Evolutionary conservation across 2,329 filamentous ascomycete species (phyloP), one percentile per base, ranked within the genome.

Genomic region (Colletotrichum sp.): DNA sequence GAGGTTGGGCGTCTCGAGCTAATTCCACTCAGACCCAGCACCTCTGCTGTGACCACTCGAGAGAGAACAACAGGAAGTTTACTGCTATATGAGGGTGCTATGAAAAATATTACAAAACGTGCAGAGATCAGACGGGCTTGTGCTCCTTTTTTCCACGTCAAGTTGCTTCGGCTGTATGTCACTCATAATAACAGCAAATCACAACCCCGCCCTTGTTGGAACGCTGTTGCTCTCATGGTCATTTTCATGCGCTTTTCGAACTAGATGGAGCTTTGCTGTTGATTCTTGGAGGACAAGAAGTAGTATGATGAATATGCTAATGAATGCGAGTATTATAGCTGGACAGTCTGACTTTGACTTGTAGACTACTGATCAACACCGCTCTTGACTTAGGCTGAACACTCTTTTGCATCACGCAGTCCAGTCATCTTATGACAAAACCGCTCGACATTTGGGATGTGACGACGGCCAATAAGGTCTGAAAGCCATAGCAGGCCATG

Each of bases 131-230:
- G 16, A 11, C 16, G 0, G 36, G 0, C 36, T 44, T 44, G 9
- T 44, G 36, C 8, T 1, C 36, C 36, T 8, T 39, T 39, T 1
- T 5, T 5, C 16, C 8, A 9, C 8, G 0, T 1, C 8, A 5
- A 44, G 36, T 44, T 0, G 36, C 36, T 39, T 29, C 27, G 27
- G 27, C 7, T 29, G 29, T 30, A 9, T 30, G 29, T 9, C 8
- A 30, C 29, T 30, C 8, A 30, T 30, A 30, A 30, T 30, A 30
- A 39, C 36, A 39, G 36, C 36, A 9, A 11, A 84, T 62, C 83
- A 83, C 85, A 86, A 76, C 85, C 77, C 76, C 82, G 83, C 75
- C 79, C 83, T 77, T 79, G 82, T 80, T 85, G 83, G 83, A 83
- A 82, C 69, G 81, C 80, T 36, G 29, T 69, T 22, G 78, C 81